A percentile compares a stretch with the other conserved stretches of the same genome.
Evolutionary conservation across 352 stramenopile species (phyloP).

Genomic region (Phytopythium ostracodes): DNA sequence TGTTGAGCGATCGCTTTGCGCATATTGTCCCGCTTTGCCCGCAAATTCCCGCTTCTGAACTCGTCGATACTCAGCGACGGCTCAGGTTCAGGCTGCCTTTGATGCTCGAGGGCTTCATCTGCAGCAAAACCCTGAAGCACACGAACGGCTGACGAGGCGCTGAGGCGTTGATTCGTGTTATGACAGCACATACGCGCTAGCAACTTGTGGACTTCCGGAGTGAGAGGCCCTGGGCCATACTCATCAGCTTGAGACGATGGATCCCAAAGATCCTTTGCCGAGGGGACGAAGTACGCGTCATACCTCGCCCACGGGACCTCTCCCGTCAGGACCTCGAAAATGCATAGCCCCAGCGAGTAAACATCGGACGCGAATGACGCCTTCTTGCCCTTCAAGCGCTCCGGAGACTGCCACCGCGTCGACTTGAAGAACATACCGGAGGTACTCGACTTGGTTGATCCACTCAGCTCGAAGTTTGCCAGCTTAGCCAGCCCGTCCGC

Average conservation of each 20-base stretch:
- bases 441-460: too few species aligned
- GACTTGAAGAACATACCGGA: too few species aligned
- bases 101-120: neutral
- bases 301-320: too few species aligned
- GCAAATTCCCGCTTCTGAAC: neutral
- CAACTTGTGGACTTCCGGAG: slow-evolving; percentile 8
- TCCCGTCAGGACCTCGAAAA: slow-evolving; percentile 12
- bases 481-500: slow-evolving; percentile 2
- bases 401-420: too few species aligned
- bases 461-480: too few species aligned
- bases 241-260: neutral
- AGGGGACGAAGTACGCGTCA: too few species aligned
- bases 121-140: neutral
- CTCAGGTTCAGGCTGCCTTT: neutral
- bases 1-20: neutral
- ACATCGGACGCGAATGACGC: slow-evolving; percentile 13
- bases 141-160: slow-evolving; percentile 10
- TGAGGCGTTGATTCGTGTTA: slow-evolving; percentile 14
- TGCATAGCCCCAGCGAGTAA: slow-evolving; percentile 34
- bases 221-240: neutral
- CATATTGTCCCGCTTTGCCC: neutral
- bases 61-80: neutral
- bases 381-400: too few species aligned
- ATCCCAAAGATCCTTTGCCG: too few species aligned
- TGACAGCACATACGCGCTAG: slow-evolving; percentile 28